Conservation (phyloP, 2,329 filamentous ascomycete species). For the Ophiobolus disseminans region DNA sequence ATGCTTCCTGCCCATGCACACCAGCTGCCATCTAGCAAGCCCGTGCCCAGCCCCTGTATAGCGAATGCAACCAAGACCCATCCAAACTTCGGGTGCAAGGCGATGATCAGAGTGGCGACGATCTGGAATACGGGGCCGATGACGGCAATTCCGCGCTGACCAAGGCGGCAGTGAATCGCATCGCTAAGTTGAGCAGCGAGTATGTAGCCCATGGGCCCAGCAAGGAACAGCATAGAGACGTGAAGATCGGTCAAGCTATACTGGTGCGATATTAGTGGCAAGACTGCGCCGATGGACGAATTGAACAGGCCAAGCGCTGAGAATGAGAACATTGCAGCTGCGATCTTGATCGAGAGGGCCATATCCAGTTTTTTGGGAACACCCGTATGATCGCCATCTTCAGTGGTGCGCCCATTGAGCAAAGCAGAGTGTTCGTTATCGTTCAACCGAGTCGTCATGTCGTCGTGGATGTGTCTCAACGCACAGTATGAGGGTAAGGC, state of each 20-base stretch:
- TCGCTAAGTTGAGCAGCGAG: conserved; percentile 51
- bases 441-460: neutral
- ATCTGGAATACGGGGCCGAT: conserved; percentile 51
- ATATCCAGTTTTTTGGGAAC: neutral
- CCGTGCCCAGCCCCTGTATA: conserved; percentile 48
- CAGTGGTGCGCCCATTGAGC: conserved; percentile 1
- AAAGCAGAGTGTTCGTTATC: conserved; percentile 12
- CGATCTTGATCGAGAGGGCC: conserved; percentile 47
- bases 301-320: conserved; percentile 59
- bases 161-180: conserved; percentile 49
- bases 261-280: conserved; percentile 48
- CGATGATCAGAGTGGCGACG: conserved; percentile 35
- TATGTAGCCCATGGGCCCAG: conserved; percentile 54
- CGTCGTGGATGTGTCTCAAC: neutral
- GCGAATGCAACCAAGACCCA: conserved; percentile 42
- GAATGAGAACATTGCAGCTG: conserved; percentile 65
- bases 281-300: conserved; percentile 42
- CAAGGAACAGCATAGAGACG: conserved; percentile 56
- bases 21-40: conserved; percentile 54
- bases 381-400: neutral
- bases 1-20: conserved; percentile 55
- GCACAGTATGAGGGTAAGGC: no score
- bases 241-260: conserved; percentile 53
- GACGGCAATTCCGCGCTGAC: conserved; percentile 54
- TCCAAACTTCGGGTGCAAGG: conserved; percentile 41